A percentile compares a stretch with the other conserved stretches of the same genome.
These are phyloP conservation scores for Vitis hybrid DNA, from an alignment of 177 flowering plant genomes.

Conservation along the genomic window DNA sequence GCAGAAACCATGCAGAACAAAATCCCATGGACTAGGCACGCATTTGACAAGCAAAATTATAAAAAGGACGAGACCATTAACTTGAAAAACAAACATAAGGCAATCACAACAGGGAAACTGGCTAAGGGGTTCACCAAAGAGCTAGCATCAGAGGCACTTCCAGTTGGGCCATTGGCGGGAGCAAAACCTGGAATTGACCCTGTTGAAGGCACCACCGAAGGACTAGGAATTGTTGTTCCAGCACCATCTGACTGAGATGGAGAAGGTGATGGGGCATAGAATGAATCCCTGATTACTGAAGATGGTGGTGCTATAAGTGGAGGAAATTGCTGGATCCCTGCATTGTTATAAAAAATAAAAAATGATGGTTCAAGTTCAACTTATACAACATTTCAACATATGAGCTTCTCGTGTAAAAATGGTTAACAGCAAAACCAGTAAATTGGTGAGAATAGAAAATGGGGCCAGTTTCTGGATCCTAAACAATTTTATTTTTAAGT, in stretches of 20 bases:
- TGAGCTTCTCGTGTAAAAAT: background rate
- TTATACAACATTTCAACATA: background rate
- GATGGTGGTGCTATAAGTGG: constrained; percentile 56
- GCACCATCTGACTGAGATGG: constrained; percentile 34
- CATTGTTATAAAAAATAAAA: constrained; percentile 12
- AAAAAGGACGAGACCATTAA: constrained; percentile 15
- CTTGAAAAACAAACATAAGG: constrained; percentile 22
- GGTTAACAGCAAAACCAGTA: background rate
- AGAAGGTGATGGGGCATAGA: constrained; percentile 52
- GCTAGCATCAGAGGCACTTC: constrained; percentile 50
- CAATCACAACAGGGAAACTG: constrained; percentile 18
- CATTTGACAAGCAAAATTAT: constrained; percentile 11
- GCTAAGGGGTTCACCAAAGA: constrained; percentile 32
- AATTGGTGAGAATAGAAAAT: background rate
- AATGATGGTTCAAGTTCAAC: background rate
- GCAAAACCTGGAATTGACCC: constrained; percentile 29
- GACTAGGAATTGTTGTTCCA: constrained; percentile 24
- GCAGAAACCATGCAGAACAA: constrained; percentile 8
- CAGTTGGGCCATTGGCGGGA: constrained; percentile 53
- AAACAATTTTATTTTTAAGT: no score
- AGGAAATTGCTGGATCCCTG: constrained; percentile 66
- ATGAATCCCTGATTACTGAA: constrained; percentile 24
- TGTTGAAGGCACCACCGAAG: constrained; percentile 32
- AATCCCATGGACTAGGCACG: constrained; percentile 10
- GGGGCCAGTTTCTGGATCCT: no score